A percentile compares a stretch with the other conserved stretches of the same genome.
Conservation (phyloP, 2,329 filamentous ascomycete species). For the Didymellaceae sp. region DNA sequence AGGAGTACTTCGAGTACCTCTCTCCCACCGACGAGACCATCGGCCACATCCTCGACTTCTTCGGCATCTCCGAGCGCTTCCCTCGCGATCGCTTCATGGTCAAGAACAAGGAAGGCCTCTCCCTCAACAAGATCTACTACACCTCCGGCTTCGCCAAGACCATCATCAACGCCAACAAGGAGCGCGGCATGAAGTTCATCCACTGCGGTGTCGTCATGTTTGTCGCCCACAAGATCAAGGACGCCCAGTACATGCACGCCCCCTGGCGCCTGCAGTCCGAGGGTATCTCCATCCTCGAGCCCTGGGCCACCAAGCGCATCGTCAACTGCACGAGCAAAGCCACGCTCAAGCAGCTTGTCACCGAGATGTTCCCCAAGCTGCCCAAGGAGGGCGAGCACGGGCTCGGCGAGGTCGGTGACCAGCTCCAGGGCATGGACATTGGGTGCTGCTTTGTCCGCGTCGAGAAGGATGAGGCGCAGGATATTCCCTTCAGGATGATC, state of each 20-base stretch:
- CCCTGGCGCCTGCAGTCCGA: conserved; percentile 96
- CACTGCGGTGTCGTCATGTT: conserved; percentile 99
- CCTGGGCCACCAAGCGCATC: conserved; percentile 83
- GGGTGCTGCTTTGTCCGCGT: conserved; percentile 91
- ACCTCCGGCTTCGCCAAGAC: conserved; percentile 83
- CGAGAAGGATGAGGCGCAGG: conserved; percentile 73
- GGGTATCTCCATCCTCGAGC: conserved; percentile 87
- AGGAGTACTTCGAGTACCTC: conserved; percentile 96
- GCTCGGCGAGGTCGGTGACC: conserved; percentile 86
- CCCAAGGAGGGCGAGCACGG: conserved; percentile 74
- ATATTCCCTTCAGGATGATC: conserved; percentile 78
- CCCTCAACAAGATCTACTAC: conserved; percentile 96
- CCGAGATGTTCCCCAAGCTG: conserved; percentile 97
- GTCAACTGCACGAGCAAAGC: conserved; percentile 77
- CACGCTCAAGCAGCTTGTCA: conserved; percentile 80
- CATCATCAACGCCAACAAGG: conserved; percentile 86
- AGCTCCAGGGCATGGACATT: conserved; percentile 78
- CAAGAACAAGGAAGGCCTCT: conserved; percentile 85
- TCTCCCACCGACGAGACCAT: conserved; percentile 76
- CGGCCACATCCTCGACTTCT: conserved; percentile 79
- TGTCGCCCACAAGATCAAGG: conserved; percentile 71
- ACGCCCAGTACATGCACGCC: conserved; percentile 91
- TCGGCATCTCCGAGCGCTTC: conserved; percentile 82
- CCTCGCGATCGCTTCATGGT: conserved; percentile 94
- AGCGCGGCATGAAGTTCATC: conserved; percentile 90